phyloP scores from a whole-genome alignment of 352 stramenopile genomes.

The Pythium diclinum region DNA sequence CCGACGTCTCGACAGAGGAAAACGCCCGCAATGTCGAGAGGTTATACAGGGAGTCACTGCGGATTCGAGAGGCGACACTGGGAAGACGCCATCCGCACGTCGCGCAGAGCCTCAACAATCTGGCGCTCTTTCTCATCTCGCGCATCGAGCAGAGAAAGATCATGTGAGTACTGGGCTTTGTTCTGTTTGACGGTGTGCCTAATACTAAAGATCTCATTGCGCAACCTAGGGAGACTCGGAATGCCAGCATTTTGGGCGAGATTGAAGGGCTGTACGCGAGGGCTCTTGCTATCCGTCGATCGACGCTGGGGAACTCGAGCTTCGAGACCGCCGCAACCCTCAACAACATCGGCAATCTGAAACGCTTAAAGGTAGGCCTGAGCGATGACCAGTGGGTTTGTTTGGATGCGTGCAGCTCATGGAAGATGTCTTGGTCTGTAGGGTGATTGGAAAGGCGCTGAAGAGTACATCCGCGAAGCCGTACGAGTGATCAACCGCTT shows the following conservation, averaged over 20 bases:
- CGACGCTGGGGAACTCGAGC: constrained; percentile 64
- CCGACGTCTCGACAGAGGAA: constrained; percentile 11
- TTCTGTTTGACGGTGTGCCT: not conserved
- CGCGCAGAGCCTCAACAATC: constrained; percentile 75
- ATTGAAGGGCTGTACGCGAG: constrained; percentile 57
- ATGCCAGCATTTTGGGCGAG: constrained; percentile 30
- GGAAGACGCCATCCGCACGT: constrained; percentile 66
- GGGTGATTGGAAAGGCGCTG: constrained; percentile 54
- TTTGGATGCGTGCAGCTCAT: not conserved
- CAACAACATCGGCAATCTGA: constrained; percentile 82
- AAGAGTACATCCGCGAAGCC: constrained; percentile 71
- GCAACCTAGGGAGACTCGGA: constrained; percentile 17
- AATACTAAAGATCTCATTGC: not conserved
- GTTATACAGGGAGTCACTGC: constrained; percentile 70
- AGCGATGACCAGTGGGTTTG: not conserved
- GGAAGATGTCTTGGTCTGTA: constrained; percentile 7
- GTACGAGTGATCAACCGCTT: constrained; percentile 76
- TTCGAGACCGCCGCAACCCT: constrained; percentile 74
- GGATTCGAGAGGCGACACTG: constrained; percentile 63
- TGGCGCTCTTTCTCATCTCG: constrained; percentile 44
- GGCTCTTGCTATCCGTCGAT: constrained; percentile 58
- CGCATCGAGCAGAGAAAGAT: constrained; percentile 11
- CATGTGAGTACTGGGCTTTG: constrained; percentile 7
- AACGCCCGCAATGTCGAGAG: constrained; percentile 43
- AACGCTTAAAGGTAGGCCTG: constrained; percentile 51